Conservation (phyloP, 192 early-diverging fungal species). For the Pilobolus umbonatus region DNA sequence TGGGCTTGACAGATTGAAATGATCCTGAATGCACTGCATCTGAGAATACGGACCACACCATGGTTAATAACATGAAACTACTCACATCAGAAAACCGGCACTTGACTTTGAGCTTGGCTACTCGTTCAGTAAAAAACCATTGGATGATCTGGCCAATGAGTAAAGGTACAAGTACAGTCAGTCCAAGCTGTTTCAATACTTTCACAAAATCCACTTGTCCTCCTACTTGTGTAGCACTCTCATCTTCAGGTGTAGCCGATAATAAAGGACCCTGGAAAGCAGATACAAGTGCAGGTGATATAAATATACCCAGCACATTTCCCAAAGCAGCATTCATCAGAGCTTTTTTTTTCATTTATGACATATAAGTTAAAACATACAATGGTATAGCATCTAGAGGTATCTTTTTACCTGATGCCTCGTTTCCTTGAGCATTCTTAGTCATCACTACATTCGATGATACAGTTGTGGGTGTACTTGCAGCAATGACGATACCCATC, state of each 20-base stretch:
- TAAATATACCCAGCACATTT: conserved; percentile 62
- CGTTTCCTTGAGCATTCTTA: conserved; percentile 60
- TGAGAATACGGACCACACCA: conserved; percentile 73
- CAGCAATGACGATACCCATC: conserved; percentile 60
- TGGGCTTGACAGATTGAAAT: conserved; percentile 41
- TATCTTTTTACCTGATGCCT: conserved; percentile 40
- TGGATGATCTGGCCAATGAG: conserved; percentile 57
- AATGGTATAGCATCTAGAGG: not conserved
- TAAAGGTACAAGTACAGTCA: conserved; percentile 60
- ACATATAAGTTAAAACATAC: not conserved
- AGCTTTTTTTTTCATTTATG: conserved; percentile 24
- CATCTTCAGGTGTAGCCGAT: conserved; percentile 17
- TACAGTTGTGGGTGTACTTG: conserved; percentile 65
- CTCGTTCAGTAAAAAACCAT: conserved; percentile 38
- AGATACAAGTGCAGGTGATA: conserved; percentile 51
- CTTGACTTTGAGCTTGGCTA: conserved; percentile 43
- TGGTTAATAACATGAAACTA: conserved; percentile 49
- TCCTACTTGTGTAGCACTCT: conserved; percentile 2
- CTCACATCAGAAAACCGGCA: conserved; percentile 55
- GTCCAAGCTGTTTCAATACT: conserved; percentile 50
- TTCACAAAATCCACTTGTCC: conserved; percentile 42
- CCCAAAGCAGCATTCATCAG: conserved; percentile 66
- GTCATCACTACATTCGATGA: conserved; percentile 80
- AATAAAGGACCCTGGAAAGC: conserved; percentile 36
- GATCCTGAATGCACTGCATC: conserved; percentile 59